Evolutionary conservation across 2,329 filamentous ascomycete species (phyloP), one percentile per base, ranked within the genome.

Genomic region (Diaporthe helianthi): DNA sequence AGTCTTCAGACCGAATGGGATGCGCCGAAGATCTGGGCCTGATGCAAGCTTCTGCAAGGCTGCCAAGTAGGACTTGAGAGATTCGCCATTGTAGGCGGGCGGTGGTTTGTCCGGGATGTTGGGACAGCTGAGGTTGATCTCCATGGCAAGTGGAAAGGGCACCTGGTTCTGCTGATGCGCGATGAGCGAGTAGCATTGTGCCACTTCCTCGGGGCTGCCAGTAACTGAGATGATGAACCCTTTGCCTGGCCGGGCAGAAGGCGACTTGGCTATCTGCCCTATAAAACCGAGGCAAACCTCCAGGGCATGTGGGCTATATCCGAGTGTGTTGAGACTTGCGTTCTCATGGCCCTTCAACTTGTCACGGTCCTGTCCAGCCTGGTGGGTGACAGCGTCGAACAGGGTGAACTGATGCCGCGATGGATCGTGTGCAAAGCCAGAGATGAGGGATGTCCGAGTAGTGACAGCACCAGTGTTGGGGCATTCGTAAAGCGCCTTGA

Each of bases 81-180:
- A 80, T 0, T 73, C 72, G 0, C 81, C 78, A 9, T 86, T 84
- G 76, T 94, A 94, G 0, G 92, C 92, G 7, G 92, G 91, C 1
- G 92, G 92, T 0, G 92, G 89, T 55, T 86, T 85, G 22, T 82
- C 81, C 0, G 86, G 83, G 61, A 94, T 94, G 75, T 95, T 94
- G 0, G 92, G 92, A 73, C 92, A 94, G 38, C 88, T 91, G 36
- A 94, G 86, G 76, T 95, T 95, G 74, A 94, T 83, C 78, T 95
- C 92, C 82, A 94, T 87, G 22, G 89, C 89, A 0, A 93, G 80
- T 1, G 83, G 83, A 72, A 88, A 72, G 1, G 75, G 73, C n/a
- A 84, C 69, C 4, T 82, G 29, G 31, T 58, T 4, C 76, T 82
- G 84, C 71, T 71, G 75, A 55, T 31, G 69, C 69, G 76, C 77